phyloP scores from a whole-genome alignment of 371 early-diverging fungal genomes.

The Haplosporangium sp. region DNA sequence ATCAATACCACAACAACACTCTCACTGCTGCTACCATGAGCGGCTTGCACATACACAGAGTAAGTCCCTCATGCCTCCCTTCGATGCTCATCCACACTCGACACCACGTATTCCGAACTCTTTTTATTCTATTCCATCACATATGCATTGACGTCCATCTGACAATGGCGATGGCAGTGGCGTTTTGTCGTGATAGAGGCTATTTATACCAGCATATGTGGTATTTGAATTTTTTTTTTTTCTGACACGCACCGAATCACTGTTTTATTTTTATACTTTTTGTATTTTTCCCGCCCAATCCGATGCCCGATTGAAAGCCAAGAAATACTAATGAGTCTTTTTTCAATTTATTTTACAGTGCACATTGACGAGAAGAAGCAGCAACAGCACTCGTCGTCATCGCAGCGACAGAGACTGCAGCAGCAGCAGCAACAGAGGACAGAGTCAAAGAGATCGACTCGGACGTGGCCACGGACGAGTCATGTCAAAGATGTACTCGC shows the following conservation, averaged over 20 bases:
- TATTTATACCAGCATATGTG: too few relatives aligned
- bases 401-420: not conserved
- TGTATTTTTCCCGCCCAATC: too few relatives aligned
- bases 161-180: too few relatives aligned
- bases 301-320: not conserved
- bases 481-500: slow-evolving; percentile 45
- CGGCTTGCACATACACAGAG: slow-evolving; percentile 12
- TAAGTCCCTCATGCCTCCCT: slow-evolving; percentile 5
- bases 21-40: slow-evolving; percentile 19
- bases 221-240: too few relatives aligned
- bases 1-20: slow-evolving; percentile 1
- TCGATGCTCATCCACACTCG: too few relatives aligned
- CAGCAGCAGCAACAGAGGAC: not conserved
- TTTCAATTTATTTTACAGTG: not conserved
- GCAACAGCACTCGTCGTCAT: not conserved
- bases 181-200: too few relatives aligned
- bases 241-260: too few relatives aligned
- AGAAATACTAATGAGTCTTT: not conserved
- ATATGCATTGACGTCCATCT: too few relatives aligned
- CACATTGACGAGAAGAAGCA: slow-evolving; percentile 11
- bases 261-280: too few relatives aligned
- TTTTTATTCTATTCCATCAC: too few relatives aligned
- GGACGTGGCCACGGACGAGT: slow-evolving; percentile 46
- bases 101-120: too few relatives aligned
- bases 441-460: slow-evolving; percentile 5